Evolutionary conservation across 371 early-diverging fungal species (phyloP).

Genomic region (Apophysomyces ossiformis): DNA sequence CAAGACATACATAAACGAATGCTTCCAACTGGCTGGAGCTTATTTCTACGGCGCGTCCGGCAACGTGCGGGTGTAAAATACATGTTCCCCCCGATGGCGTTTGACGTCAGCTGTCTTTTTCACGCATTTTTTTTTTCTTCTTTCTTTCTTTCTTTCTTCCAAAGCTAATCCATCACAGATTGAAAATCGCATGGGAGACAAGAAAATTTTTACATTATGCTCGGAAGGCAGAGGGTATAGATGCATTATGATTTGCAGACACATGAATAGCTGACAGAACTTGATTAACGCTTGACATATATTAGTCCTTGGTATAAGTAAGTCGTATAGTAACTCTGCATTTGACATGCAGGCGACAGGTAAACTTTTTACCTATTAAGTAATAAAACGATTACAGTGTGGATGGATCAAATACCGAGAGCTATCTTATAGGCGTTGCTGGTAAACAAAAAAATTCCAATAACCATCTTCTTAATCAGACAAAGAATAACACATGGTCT

Average conservation of each 20-base stretch:
- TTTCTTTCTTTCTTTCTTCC: neutral
- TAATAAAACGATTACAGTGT: slow-evolving; percentile 25
- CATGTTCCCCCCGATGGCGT: no score
- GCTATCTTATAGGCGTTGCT: slow-evolving; percentile 79
- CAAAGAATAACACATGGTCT: slow-evolving; percentile 5
- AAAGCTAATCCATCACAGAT: neutral
- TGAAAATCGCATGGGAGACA: slow-evolving; percentile 20
- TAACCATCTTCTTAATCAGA: neutral
- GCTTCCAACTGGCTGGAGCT: no score
- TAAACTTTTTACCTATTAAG: neutral
- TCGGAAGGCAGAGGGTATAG: slow-evolving; percentile 49
- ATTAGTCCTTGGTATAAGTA: slow-evolving; percentile 47
- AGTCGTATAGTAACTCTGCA: slow-evolving; percentile 16
- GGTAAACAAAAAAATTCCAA: slow-evolving; percentile 38
- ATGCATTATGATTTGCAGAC: neutral
- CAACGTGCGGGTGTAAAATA: no score
- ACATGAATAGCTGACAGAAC: neutral
- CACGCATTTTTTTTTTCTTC: neutral
- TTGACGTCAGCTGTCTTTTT: neutral
- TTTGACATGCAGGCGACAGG: neutral
- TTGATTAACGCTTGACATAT: neutral
- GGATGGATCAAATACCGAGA: slow-evolving; percentile 70
- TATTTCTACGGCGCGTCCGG: no score
- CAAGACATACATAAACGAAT: no score
- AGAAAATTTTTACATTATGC: slow-evolving; percentile 31